Conservation (phyloP, 1,139 yeast species). For the Sugiyamaella neomexicana region DNA sequence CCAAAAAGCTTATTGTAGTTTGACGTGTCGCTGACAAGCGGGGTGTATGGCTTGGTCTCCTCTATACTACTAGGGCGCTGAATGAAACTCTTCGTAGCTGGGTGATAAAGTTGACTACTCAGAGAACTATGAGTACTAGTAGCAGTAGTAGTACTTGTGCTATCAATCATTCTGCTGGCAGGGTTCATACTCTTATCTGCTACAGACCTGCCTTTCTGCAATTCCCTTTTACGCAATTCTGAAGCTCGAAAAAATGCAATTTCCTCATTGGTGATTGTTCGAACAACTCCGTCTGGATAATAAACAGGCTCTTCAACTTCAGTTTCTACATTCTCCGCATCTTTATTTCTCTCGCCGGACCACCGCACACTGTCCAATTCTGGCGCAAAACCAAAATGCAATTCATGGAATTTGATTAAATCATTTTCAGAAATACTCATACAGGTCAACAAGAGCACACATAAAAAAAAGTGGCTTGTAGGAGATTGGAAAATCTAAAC, state of each 20-base stretch:
- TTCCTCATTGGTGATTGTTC: conserved; percentile 35
- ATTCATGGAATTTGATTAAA: conserved; percentile 22
- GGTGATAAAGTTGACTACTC: background rate
- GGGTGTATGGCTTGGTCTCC: conserved; percentile 24
- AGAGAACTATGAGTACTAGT: background rate
- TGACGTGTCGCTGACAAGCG: conserved; percentile 14
- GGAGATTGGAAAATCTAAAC: background rate
- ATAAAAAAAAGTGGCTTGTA: background rate
- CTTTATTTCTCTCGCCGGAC: background rate
- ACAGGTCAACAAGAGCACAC: no score
- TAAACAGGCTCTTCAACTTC: background rate
- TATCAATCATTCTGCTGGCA: background rate
- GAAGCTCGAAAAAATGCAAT: conserved; percentile 32
- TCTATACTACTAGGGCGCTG: conserved; percentile 18
- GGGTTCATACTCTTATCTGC: background rate
- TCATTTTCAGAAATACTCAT: conserved; percentile 19
- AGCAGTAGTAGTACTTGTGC: background rate
- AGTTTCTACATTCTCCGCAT: background rate
- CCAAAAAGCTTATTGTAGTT: conserved; percentile 24
- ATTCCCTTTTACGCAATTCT: conserved; percentile 24
- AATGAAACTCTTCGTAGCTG: background rate
- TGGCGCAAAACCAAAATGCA: conserved; percentile 22
- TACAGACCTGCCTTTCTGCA: background rate
- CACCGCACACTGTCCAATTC: background rate
- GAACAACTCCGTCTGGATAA: conserved; percentile 31